Base-by-base conservation (phyloP, 108 stramenopile genomes). In the Cyclotella distinguenda region DNA sequence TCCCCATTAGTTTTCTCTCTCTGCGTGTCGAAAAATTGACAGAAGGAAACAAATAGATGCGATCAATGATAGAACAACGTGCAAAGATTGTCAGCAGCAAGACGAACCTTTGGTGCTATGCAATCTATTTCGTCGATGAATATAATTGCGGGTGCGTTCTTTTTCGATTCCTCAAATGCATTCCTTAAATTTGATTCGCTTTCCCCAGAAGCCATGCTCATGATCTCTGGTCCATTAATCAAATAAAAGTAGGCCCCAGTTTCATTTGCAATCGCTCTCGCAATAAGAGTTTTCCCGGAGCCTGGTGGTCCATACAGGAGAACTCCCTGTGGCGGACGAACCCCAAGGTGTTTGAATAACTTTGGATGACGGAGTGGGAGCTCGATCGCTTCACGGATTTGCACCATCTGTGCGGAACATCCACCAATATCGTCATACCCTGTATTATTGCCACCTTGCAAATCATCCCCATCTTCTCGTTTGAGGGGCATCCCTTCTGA, bases 81-180 rank as follows among this genome's bases (percentile, higher is more conserved):
- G n/a, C n/a, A n/a, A 48, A 22, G 46, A 10, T 10, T 4, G 4
- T 4, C 7, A 78, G 62, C 5, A 70, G 65, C 52, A 12, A 26
- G 48, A 18, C 51, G 18, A 32, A 53, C 51, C 51, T 90, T 87
- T 45, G 95, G 95, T 26, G 98, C 96, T 72, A 97, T 96, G 22
- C 96, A 97, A 72, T 99, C 98, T 39, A 98, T 82, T 71, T 98
- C 97, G 70, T 98, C 97, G 74, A 98, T 95, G 66, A 98, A 98
- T 45, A 98, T 84, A 60, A 97, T 95, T 27, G 95, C 83, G 10
- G 93, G 93, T 53, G 98, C 68, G 67, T 96, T 95, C 8, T 86
- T 85, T 63, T 91, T 90, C 4, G 94, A 92, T 60, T 87, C 86
- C 74, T 92, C 91, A 49, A 92, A 92, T 32, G 86, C 88, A 18